These are phyloP conservation scores for Lentinula detonsa DNA, from an alignment of 768 basidiomycete species.

Conservation along the genomic window DNA sequence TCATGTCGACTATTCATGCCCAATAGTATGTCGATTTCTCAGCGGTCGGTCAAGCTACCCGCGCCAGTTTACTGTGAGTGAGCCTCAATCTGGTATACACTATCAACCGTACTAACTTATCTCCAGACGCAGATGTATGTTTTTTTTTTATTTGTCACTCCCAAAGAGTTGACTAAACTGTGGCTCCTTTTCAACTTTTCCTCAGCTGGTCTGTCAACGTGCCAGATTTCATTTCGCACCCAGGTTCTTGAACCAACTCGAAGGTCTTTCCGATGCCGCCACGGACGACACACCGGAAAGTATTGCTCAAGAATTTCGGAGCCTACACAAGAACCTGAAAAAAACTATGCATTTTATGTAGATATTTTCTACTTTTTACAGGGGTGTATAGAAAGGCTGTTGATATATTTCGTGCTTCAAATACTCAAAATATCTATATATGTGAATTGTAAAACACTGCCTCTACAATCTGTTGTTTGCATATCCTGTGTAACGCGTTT, in stretches of 20 bases:
- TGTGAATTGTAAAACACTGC: too few relatives aligned
- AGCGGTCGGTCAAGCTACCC: conserved; percentile 57
- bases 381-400: too few relatives aligned
- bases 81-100: neutral
- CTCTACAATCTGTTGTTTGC: too few relatives aligned
- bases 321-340: conserved; percentile 21
- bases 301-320: conserved; percentile 19
- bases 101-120: neutral
- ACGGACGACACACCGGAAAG: conserved; percentile 19
- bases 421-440: too few relatives aligned
- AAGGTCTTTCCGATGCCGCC: conserved; percentile 29
- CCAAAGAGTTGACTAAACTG: neutral
- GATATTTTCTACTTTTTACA: too few relatives aligned
- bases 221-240: conserved; percentile 45
- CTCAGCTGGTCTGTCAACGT: conserved; percentile 48
- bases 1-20: neutral
- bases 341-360: conserved; percentile 26
- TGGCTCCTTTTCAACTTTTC: neutral
- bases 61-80: conserved; percentile 66
- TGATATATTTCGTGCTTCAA: too few relatives aligned
- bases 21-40: neutral
- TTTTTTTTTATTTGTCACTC: neutral
- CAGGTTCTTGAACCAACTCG: conserved; percentile 21
- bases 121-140: conserved; percentile 50
- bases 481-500: too few relatives aligned